Percentiles rank a stretch among this genome's conserved stretches.
These are phyloP conservation scores for Tulasnella sp. DNA, from an alignment of 768 basidiomycete species.

Conservation along the genomic window DNA sequence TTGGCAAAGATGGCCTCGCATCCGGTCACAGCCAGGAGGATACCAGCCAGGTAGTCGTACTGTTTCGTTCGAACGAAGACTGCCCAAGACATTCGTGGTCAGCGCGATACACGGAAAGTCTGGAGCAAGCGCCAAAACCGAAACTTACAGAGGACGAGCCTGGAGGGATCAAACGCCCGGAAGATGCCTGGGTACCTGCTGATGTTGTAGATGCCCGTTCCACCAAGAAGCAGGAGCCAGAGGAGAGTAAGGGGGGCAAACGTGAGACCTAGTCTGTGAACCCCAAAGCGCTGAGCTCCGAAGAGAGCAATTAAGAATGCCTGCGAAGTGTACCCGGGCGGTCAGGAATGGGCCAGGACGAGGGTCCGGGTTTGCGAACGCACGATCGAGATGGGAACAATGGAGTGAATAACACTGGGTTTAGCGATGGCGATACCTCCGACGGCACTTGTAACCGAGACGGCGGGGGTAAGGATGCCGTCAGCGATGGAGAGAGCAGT, in stretches of 20 bases:
- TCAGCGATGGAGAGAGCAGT: slow-evolving; percentile 70
- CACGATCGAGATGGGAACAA: slow-evolving; percentile 65
- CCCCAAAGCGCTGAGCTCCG: slow-evolving; percentile 63
- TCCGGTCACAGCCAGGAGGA: slow-evolving; percentile 68
- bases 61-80: slow-evolving; percentile 67
- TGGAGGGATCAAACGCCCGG: slow-evolving; percentile 64
- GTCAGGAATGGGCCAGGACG: no score
- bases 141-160: slow-evolving; percentile 61
- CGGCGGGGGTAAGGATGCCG: slow-evolving; percentile 69
- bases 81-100: slow-evolving; percentile 37
- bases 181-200: slow-evolving; percentile 60
- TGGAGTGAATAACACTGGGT: slow-evolving; percentile 50
- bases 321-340: slow-evolving; percentile 41
- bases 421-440: slow-evolving; percentile 68
- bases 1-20: slow-evolving; percentile 72
- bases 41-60: slow-evolving; percentile 64
- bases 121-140: no score
- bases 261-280: slow-evolving; percentile 51
- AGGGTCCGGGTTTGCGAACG: no score
- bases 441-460: slow-evolving; percentile 69
- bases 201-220: slow-evolving; percentile 63
- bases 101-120: no score
- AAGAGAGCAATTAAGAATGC: slow-evolving; percentile 62
- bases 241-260: slow-evolving; percentile 64
- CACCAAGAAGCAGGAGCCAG: slow-evolving; percentile 59